Conservation (phyloP, 1,139 yeast genomes). For the Debaryomycetaceae sp. region DNA sequence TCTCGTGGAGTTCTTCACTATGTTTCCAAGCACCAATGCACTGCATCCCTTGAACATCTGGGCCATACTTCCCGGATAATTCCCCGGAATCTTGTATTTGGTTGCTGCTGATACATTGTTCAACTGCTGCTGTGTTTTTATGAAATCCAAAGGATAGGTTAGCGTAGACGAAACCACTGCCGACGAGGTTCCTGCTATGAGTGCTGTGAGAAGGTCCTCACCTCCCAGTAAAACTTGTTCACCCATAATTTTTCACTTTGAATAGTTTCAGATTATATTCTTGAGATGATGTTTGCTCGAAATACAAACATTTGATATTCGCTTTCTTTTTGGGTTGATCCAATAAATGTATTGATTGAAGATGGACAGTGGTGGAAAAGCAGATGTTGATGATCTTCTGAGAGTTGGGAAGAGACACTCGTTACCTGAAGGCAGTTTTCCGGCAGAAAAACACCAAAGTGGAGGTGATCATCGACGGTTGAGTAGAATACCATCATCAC, state of each 20-base stretch:
- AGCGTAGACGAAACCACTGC: conserved; percentile 67
- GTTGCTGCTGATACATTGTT: conserved; percentile 40
- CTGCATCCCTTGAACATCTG: conserved; percentile 71
- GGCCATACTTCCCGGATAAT: conserved; percentile 36
- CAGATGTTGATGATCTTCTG: background rate
- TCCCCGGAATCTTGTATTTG: conserved; percentile 34
- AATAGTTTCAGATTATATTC: too few relatives aligned
- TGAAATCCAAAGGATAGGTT: conserved; percentile 82
- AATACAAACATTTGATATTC: conserved; percentile 1
- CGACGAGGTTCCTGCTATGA: conserved; percentile 73
- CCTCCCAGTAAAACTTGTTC: conserved; percentile 8
- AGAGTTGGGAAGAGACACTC: background rate
- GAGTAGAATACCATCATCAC: background rate
- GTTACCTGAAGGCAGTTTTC: background rate
- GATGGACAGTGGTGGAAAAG: background rate
- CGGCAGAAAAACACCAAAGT: background rate
- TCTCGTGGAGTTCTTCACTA: conserved; percentile 69
- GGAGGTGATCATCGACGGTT: background rate
- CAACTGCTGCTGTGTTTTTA: conserved; percentile 72
- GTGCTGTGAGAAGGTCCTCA: conserved; percentile 52
- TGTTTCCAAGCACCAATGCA: conserved; percentile 74
- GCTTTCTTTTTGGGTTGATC: background rate
- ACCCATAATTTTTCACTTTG: background rate
- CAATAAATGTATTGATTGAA: background rate
- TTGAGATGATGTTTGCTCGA: conserved; percentile 1